Percentiles rank a stretch among this genome's conserved stretches.
These are phyloP conservation scores for Heliocybe sulcata DNA, from an alignment of 1,284 basidiomycete genomes.

Conservation along the genomic window DNA sequence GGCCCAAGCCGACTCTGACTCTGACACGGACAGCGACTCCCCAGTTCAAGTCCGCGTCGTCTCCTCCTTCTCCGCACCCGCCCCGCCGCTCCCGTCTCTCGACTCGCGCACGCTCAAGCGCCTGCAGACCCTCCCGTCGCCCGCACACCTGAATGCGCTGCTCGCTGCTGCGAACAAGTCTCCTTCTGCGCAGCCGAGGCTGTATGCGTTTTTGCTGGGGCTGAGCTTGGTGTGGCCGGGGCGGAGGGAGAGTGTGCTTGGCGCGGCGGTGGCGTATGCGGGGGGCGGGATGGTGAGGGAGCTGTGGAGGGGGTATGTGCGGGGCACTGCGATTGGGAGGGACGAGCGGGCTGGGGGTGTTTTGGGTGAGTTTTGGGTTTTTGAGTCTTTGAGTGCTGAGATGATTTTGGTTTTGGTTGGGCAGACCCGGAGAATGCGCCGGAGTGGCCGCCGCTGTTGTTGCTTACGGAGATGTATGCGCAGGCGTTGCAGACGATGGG, in stretches of 20 bases:
- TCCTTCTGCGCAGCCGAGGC: conserved; percentile 30
- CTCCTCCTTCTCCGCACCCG: conserved; percentile 23
- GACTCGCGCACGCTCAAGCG: conserved; percentile 52
- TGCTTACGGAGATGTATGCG: conserved; percentile 81
- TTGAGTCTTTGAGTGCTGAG: too few species aligned
- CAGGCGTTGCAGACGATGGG: conserved; percentile 88
- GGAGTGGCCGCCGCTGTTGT: conserved; percentile 65
- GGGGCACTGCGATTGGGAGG: conserved; percentile 46
- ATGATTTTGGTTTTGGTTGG: conserved; percentile 4
- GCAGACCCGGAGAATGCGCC: conserved; percentile 37
- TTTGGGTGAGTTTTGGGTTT: conserved; percentile 35
- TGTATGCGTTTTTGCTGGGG: conserved; percentile 46
- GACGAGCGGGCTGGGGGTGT: conserved; percentile 36
- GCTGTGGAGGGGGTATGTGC: conserved; percentile 66
- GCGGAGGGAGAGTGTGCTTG: conserved; percentile 44
- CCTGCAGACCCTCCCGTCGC: conserved; percentile 39
- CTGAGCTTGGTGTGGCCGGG: conserved; percentile 54
- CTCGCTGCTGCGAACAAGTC: conserved; percentile 29
- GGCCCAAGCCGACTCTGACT: conserved; percentile 24
- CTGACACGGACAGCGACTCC: conserved; percentile 35
- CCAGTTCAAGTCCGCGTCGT: conserved; percentile 28
- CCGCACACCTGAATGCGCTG: conserved; percentile 44
- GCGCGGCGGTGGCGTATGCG: conserved; percentile 38
- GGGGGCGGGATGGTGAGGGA: conserved; percentile 63
- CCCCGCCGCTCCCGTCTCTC: conserved; percentile 28